Conservation (phyloP, 1,284 basidiomycete genomes). For the Irpex sp. region DNA sequence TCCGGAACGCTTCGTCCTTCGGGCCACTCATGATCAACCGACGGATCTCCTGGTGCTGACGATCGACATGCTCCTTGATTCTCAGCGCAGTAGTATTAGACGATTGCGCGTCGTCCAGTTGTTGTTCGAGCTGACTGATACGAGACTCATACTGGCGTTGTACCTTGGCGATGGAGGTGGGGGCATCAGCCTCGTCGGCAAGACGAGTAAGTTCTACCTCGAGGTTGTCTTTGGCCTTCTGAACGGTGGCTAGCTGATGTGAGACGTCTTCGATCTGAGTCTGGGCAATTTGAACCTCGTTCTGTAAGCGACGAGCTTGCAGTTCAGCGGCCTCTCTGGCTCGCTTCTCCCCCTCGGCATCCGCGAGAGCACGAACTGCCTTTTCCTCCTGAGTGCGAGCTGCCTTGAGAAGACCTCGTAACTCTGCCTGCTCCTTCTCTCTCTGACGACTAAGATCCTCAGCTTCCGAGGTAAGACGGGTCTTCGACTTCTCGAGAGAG, state of each 20-base stretch:
- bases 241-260: slow-evolving; percentile 45
- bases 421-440: slow-evolving; percentile 65
- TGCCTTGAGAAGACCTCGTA: slow-evolving; percentile 64
- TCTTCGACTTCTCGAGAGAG: slow-evolving; percentile 79
- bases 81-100: slow-evolving; percentile 45
- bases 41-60: slow-evolving; percentile 67
- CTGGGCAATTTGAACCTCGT: slow-evolving; percentile 49
- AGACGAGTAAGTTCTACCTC: slow-evolving; percentile 67
- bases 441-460: slow-evolving; percentile 81
- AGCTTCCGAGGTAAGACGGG: slow-evolving; percentile 72
- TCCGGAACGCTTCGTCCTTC: slow-evolving; percentile 58
- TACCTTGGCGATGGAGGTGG: slow-evolving; percentile 51
- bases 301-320: slow-evolving; percentile 51
- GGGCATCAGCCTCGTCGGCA: slow-evolving; percentile 52
- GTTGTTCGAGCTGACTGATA: slow-evolving; percentile 60
- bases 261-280: slow-evolving; percentile 48
- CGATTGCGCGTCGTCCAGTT: slow-evolving; percentile 52
- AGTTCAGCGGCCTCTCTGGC: slow-evolving; percentile 61
- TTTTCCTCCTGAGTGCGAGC: slow-evolving; percentile 55
- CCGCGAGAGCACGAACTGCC: slow-evolving; percentile 46
- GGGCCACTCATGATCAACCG: slow-evolving; percentile 55
- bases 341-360: slow-evolving; percentile 60
- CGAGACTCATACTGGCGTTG: slow-evolving; percentile 63
- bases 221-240: slow-evolving; percentile 61
- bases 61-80: slow-evolving; percentile 60